A percentile compares a stretch with the other conserved stretches of the same genome.
Conservation (phyloP, 2,329 filamentous ascomycete species). For the Bipolaris cookei region DNA sequence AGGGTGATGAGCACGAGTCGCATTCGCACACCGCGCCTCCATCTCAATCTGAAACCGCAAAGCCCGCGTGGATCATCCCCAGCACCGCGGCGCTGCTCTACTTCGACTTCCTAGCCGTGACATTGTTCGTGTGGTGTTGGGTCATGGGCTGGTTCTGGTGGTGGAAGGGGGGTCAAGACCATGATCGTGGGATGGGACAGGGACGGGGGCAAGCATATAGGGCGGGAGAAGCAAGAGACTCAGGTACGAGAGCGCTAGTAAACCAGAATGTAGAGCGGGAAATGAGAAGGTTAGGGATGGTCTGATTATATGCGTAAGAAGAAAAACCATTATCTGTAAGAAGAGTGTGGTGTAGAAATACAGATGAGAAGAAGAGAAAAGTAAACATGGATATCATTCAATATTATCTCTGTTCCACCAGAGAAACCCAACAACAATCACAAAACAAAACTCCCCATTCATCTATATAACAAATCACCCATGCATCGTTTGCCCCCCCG, state of each 20-base stretch:
- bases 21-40: neutral
- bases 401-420: no score
- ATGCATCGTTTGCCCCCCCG: slow-evolving; percentile 31
- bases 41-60: neutral
- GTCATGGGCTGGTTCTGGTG: slow-evolving; percentile 14
- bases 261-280: slow-evolving; percentile 25
- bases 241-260: neutral
- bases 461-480: neutral
- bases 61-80: slow-evolving; percentile 12
- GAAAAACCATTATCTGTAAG: no score
- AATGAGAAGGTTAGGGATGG: slow-evolving; percentile 36
- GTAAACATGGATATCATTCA: neutral
- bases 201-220: neutral
- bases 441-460: no score
- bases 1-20: no score
- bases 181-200: neutral
- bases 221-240: slow-evolving; percentile 1
- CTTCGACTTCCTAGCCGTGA: slow-evolving; percentile 24
- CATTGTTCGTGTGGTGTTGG: slow-evolving; percentile 23
- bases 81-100: slow-evolving; percentile 23
- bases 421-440: no score
- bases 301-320: slow-evolving; percentile 7
- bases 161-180: slow-evolving; percentile 4
- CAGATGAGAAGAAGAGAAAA: neutral
- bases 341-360: neutral